A percentile compares a stretch with the other conserved stretches of the same genome.
phyloP scores from a whole-genome alignment of 805 yeast species.

The Tetrapisispora namnaoensis region DNA sequence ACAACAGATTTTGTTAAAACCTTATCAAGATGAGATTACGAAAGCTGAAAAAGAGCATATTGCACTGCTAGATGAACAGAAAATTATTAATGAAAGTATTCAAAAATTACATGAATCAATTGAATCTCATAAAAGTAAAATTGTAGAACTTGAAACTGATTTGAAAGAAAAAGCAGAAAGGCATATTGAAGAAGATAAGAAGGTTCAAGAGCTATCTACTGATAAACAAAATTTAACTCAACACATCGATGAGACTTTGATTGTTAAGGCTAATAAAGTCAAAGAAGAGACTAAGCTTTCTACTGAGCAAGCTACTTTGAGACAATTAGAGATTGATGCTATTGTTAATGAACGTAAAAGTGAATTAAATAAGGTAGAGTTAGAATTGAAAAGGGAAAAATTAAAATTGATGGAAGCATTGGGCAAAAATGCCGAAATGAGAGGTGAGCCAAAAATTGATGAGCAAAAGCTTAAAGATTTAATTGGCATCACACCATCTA shows the following conservation, averaged over 20 bases:
- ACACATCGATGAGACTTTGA: conserved; percentile 14
- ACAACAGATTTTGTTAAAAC: conserved; percentile 32
- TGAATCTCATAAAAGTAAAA: conserved; percentile 30
- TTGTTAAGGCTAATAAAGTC: conserved; percentile 27
- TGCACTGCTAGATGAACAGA: conserved; percentile 29
- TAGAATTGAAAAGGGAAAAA: conserved; percentile 31
- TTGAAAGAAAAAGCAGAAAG: conserved; percentile 21
- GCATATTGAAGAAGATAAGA: conserved; percentile 26
- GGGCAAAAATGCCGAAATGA: conserved; percentile 27
- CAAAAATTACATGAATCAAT: conserved; percentile 30
- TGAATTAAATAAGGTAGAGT: conserved; percentile 28
- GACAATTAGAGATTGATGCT: conserved; percentile 32
- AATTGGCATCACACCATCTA: conserved; percentile 24
- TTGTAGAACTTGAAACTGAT: conserved; percentile 27
- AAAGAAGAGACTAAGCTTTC: conserved; percentile 30
- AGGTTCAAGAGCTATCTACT: conserved; percentile 25
- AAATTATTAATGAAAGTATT: conserved; percentile 34
- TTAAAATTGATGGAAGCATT: conserved; percentile 9
- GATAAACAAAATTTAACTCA: conserved; percentile 24
- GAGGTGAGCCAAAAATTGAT: conserved; percentile 24
- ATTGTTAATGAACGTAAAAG: conserved; percentile 30
- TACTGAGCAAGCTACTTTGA: conserved; percentile 28
- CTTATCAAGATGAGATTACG: conserved; percentile 35
- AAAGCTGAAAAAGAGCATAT: conserved; percentile 31
- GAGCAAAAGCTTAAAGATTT: conserved; percentile 25